Evolutionary conservation across 345 rosid genomes (phyloP).

Genomic region (Cardiospermum halicacabum): DNA sequence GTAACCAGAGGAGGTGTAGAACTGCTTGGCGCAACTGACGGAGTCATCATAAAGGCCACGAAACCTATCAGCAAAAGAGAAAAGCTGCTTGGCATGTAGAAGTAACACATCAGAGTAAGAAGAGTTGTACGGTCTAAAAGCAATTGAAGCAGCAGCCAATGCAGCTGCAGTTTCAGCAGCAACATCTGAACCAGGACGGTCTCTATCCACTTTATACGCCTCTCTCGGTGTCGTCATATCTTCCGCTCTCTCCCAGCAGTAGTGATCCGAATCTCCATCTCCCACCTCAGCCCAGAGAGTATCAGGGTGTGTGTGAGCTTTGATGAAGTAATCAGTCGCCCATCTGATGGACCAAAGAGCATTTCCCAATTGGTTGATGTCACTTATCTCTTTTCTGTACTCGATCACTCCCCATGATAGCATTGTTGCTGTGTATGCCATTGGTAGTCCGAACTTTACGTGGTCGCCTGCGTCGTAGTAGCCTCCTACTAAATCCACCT

Average conservation of each 20-base stretch:
- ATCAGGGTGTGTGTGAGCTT: slow-evolving; percentile 68
- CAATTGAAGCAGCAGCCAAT: slow-evolving; percentile 71
- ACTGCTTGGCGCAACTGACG: slow-evolving; percentile 40
- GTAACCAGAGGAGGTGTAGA: slow-evolving; percentile 57
- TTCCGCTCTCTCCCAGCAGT: slow-evolving; percentile 82
- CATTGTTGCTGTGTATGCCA: slow-evolving; percentile 76
- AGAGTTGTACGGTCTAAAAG: slow-evolving; percentile 72
- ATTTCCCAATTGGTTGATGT: slow-evolving; percentile 51
- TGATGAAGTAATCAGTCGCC: slow-evolving; percentile 82
- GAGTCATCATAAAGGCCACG: slow-evolving; percentile 64
- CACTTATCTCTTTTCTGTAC: slow-evolving; percentile 50
- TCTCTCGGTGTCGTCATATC: slow-evolving; percentile 89
- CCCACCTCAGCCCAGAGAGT: slow-evolving; percentile 87
- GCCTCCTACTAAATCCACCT: slow-evolving; percentile 84
- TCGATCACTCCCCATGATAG: slow-evolving; percentile 72
- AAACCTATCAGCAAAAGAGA: slow-evolving; percentile 53
- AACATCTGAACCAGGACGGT: slow-evolving; percentile 76
- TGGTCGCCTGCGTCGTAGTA: slow-evolving; percentile 94
- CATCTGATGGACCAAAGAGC: slow-evolving; percentile 62
- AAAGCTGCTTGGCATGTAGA: slow-evolving; percentile 68
- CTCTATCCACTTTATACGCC: slow-evolving; percentile 60
- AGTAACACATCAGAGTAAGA: slow-evolving; percentile 65
- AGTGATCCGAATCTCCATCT: slow-evolving; percentile 81
- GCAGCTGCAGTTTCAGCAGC: slow-evolving; percentile 88
- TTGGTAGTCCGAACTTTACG: slow-evolving; percentile 87